phyloP scores from a whole-genome alignment of 257 asterid genomes.

The Petrea volubilis region DNA sequence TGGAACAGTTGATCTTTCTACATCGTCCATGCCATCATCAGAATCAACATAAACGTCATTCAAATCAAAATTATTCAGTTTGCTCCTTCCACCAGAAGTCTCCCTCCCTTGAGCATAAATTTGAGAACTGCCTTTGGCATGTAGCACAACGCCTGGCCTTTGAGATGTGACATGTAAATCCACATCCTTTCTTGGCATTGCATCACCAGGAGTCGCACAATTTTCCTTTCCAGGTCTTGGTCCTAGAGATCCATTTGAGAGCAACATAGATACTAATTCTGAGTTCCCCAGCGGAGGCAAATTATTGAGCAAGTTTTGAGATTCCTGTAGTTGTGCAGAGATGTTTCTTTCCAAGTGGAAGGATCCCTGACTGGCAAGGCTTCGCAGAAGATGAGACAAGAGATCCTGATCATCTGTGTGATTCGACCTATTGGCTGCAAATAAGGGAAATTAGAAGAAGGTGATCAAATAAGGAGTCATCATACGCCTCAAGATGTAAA shows the following conservation, averaged over 20 bases:
- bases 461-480: conserved; percentile 19
- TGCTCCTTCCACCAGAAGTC: conserved; percentile 59
- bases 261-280: conserved; percentile 44
- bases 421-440: conserved; percentile 56
- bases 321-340: conserved; percentile 49
- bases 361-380: conserved; percentile 58
- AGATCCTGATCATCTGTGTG: conserved; percentile 59
- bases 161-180: conserved; percentile 42
- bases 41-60: conserved; percentile 73
- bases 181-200: conserved; percentile 36
- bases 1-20: conserved; percentile 53
- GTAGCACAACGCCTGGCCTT: conserved; percentile 42
- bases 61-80: conserved; percentile 66
- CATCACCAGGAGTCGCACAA: conserved; percentile 34
- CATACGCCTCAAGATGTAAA: conserved; percentile 10
- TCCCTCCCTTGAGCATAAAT: conserved; percentile 44
- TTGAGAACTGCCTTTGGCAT: conserved; percentile 44
- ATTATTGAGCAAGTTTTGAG: conserved; percentile 47
- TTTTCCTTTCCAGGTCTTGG: conserved; percentile 46
- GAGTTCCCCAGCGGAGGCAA: conserved; percentile 46
- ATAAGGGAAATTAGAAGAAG: conserved; percentile 26
- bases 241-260: conserved; percentile 50
- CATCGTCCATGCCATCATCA: conserved; percentile 63
- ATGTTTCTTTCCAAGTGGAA: conserved; percentile 34
- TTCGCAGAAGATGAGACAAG: conserved; percentile 67